Base-by-base conservation (phyloP, 176 grass and related monocot species). In the Elymus sibiricus region DNA sequence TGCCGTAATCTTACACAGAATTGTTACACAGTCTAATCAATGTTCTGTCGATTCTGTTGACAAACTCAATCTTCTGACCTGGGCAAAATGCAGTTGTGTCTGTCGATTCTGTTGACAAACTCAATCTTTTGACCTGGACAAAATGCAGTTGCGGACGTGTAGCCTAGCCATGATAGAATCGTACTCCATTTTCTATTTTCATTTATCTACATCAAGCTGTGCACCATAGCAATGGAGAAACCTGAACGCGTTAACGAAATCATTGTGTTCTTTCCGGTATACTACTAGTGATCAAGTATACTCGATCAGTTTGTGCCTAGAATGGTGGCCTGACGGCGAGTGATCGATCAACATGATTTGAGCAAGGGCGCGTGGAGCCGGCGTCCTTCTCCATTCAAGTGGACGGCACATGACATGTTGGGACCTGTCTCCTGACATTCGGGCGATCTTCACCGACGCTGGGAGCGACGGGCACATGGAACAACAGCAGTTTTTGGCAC, bases 381-480 rank as follows among this genome's bases (percentile, higher is more conserved):
- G 64, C 34, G 84, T 59, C 75, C 47, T 70, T 79, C 13, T 43
- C 75, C 15, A 79, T 70, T 86, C 32, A 59, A 70, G 74, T 79
- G 64, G 46, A 59, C 39, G 25, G 47, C 84, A 86, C 84, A 19
- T 86, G 84, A 44, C 84, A 79, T 86, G 84, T 59, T n/a, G 47
- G 47, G 12, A 5, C 56, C 2, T 76, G 58, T 64, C 25, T 60
- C 64, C 64, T 17, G 1, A 29, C 12, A 24, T 16, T 44, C n/a
- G 34, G 51, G 15, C 32, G 27, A 58, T 58, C 31, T 56, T 39
- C 25, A 39, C 24, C 7, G 80, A 26, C 38, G 13, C 13, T 59
- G 12, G 32, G 31, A 42, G 34, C 44, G 24, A 39, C n/a, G 42
- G 21, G 19, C 82, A 14, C 25, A 42, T 63, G 53, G 7, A 17